Base-by-base conservation (phyloP, 2,329 filamentous ascomycete genomes). In the Cryphonectria parasitica region DNA sequence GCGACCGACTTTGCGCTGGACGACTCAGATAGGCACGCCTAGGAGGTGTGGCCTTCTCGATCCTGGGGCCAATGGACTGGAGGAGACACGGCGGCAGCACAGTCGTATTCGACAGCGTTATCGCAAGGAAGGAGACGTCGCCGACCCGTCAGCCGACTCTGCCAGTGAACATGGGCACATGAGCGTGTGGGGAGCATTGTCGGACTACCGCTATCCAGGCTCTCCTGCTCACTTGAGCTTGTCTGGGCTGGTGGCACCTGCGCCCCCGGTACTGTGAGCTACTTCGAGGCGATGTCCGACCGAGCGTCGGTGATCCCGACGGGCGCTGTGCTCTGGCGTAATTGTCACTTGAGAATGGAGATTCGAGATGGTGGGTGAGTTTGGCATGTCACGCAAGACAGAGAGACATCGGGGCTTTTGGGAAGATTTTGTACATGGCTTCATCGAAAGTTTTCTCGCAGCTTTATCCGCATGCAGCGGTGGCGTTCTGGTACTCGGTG, bases 1-100 rank as follows among this genome's bases (percentile, higher is more conserved):
- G 77, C 77, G 3, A 74, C 78, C 10, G 80, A 81, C 61, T 72
- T 78, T 43, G 80, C 79, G 3, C 77, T 80, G 31, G 79, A 80
- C 34, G 79, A 78, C 0, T 71, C 73, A 2, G 78, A 77, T 34
- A 54, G 61, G 52, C 64, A 64, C 41, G 62, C 58, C 25, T 72
- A 73, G 66, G 1, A 8, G 54, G 43, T 25, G 66, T 52, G 64
- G 11, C 36, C 7, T 45, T 60, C 56, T 17, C 64, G 36, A 58
- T 28, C 19, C 54, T 39, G 22, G 39, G 13, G 11, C 19, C 28
- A 34, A 31, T 28, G 8, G 41, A 52, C 41, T 45, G 39, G 15
- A 49, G 25, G 28, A 31, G n/a, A 15, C 15, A 17, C 15, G 28
- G 63, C 25, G 43, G 63, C 63, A 34, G 41, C 63, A 34, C 39